phyloP scores from a whole-genome alignment of 768 basidiomycete genomes.

The Trametes meyenii region DNA sequence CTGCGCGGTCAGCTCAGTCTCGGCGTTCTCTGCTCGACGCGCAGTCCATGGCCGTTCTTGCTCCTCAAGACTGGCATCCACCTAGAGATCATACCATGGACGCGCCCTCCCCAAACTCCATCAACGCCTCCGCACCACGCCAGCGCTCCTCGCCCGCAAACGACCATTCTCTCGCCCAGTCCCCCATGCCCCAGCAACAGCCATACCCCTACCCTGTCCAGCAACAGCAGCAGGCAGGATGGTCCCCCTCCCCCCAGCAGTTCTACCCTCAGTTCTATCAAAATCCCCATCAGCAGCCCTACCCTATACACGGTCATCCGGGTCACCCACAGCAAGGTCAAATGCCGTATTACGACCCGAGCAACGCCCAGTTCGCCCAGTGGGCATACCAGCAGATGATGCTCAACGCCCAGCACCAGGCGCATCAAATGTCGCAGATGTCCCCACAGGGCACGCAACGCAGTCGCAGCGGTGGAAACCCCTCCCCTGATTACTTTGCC shows the following conservation, averaged over 20 bases:
- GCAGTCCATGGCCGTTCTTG: constrained; percentile 75
- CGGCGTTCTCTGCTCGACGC: constrained; percentile 21
- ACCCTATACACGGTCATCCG: constrained; percentile 44
- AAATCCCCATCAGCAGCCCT: constrained; percentile 66
- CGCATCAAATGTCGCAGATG: constrained; percentile 47
- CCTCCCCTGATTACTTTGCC: constrained; percentile 58
- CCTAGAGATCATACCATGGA: constrained; percentile 70
- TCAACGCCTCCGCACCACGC: constrained; percentile 45
- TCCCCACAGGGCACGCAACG: constrained; percentile 39
- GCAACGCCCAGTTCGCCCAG: constrained; percentile 77
- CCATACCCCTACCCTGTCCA: constrained; percentile 72
- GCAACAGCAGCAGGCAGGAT: constrained; percentile 65
- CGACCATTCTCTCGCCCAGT: constrained; percentile 44
- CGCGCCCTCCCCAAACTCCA: constrained; percentile 42
- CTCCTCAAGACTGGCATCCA: constrained; percentile 73
- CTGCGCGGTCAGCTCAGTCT: constrained; percentile 14
- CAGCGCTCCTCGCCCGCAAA: constrained; percentile 65
- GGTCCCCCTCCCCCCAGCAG: constrained; percentile 70
- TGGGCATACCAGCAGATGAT: constrained; percentile 95
- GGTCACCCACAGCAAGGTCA: constrained; percentile 41
- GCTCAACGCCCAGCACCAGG: constrained; percentile 62
- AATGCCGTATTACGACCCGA: constrained; percentile 73
- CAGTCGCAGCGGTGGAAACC: constrained; percentile 40
- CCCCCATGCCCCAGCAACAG: constrained; percentile 38
- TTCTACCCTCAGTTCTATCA: constrained; percentile 82